phyloP scores from a whole-genome alignment of 2,329 filamentous ascomycete genomes.

The Penicillium sclerotiorum region DNA sequence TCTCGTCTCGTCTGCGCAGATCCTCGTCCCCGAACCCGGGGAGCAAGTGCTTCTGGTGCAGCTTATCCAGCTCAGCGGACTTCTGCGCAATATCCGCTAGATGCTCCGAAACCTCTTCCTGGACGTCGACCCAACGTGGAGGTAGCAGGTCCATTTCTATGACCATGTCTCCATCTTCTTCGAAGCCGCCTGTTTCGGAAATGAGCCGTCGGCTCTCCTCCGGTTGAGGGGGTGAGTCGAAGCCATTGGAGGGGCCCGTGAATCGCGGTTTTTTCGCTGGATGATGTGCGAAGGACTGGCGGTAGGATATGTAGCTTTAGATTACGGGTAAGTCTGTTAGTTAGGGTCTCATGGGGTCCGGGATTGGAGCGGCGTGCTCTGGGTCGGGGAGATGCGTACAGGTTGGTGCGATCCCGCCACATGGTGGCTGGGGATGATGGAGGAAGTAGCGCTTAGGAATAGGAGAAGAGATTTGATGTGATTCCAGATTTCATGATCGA shows the following conservation, averaged over 20 bases:
- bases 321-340: conserved; percentile 16
- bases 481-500: conserved; percentile 20
- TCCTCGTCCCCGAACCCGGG: conserved; percentile 97
- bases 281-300: conserved; percentile 96
- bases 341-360: neutral
- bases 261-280: conserved; percentile 82
- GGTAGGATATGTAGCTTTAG: conserved; percentile 92
- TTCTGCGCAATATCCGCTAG: conserved; percentile 79
- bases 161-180: conserved; percentile 85
- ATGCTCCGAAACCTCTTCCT: conserved; percentile 86
- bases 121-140: conserved; percentile 92
- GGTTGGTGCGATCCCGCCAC: conserved; percentile 99
- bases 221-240: conserved; percentile 61
- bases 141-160: conserved; percentile 98
- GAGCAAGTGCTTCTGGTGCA: conserved; percentile 96
- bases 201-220: conserved; percentile 82
- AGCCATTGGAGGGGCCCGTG: conserved; percentile 61
- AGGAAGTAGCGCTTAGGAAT: conserved; percentile 19
- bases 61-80: conserved; percentile 80
- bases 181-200: conserved; percentile 68
- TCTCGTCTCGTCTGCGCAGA: conserved; percentile 81
- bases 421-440: conserved; percentile 64
- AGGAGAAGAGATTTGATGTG: conserved; percentile 17
- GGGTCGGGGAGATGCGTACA: conserved; percentile 61
- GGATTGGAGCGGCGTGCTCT: conserved; percentile 3